These are phyloP conservation scores for Termitomyces bulborhizus DNA, from an alignment of 768 basidiomycete genomes.

Conservation along the genomic window DNA sequence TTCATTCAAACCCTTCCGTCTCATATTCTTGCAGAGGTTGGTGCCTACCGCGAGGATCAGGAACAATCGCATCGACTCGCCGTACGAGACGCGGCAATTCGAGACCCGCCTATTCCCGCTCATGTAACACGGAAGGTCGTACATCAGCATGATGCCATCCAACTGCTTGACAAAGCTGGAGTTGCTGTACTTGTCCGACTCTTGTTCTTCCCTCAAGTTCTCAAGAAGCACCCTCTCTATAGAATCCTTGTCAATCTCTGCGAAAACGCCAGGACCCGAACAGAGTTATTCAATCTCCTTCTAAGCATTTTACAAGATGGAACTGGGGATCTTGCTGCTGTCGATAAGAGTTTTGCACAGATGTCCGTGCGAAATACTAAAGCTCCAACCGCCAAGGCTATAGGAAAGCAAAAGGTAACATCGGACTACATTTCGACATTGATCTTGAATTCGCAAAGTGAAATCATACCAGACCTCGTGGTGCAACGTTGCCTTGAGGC, in stretches of 20 bases:
- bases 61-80: conserved; percentile 25
- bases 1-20: conserved; percentile 79
- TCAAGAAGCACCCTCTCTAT: conserved; percentile 79
- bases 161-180: conserved; percentile 85
- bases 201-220: conserved; percentile 92
- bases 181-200: conserved; percentile 87
- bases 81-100: conserved; percentile 22
- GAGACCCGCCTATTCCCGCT: conserved; percentile 20
- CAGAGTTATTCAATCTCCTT: conserved; percentile 90
- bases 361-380: conserved; percentile 69
- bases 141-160: conserved; percentile 79
- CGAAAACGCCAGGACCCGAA: conserved; percentile 88
- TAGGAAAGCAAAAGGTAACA: conserved; percentile 64
- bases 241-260: conserved; percentile 92
- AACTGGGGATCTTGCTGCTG: conserved; percentile 83
- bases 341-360: conserved; percentile 92
- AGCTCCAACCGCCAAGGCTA: conserved; percentile 46
- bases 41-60: conserved; percentile 56
- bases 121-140: conserved; percentile 42
- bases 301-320: conserved; percentile 95
- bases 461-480: conserved; percentile 86
- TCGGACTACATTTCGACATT: conserved; percentile 47
- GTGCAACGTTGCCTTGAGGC: conserved; percentile 94
- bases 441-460: conserved; percentile 52
- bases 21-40: conserved; percentile 82